Evolutionary conservation across 441 rosid genomes (phyloP).

Genomic region (Daphne laureola): DNA sequence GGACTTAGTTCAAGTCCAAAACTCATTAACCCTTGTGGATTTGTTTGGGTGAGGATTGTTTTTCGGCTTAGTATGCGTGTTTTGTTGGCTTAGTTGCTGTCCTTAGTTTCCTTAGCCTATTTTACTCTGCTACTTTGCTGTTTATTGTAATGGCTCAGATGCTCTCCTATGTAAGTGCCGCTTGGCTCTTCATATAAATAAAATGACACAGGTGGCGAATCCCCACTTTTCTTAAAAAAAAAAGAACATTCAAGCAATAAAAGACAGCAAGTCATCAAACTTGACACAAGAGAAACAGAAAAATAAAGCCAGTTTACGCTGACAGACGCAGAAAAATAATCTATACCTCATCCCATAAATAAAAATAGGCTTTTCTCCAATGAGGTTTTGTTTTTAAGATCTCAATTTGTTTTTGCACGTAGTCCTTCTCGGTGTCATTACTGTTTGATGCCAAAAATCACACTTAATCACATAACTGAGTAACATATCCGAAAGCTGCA

Average conservation of each 20-base stretch:
- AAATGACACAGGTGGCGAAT: too few species aligned
- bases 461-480: slow-evolving; percentile 25
- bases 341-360: slow-evolving; percentile 89
- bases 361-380: slow-evolving; percentile 94
- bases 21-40: too few species aligned
- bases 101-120: too few species aligned
- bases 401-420: slow-evolving; percentile 83
- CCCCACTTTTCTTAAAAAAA: too few species aligned
- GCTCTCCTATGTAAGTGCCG: too few species aligned
- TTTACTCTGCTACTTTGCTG: too few species aligned
- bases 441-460: slow-evolving; percentile 43
- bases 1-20: too few species aligned
- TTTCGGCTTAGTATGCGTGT: too few species aligned
- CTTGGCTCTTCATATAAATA: too few species aligned
- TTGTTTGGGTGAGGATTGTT: too few species aligned
- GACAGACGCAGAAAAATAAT: slow-evolving; percentile 1
- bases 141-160: too few species aligned
- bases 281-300: background rate
- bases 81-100: too few species aligned
- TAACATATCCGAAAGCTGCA: slow-evolving; percentile 25
- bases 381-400: slow-evolving; percentile 75
- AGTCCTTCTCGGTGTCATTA: slow-evolving; percentile 50
- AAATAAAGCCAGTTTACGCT: slow-evolving; percentile 1
- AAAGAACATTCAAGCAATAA: slow-evolving; percentile 3
- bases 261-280: background rate